Percentiles rank a stretch among this genome's conserved stretches.
phyloP scores from a whole-genome alignment of 768 basidiomycete species.

The Rhodotorula graminis region DNA sequence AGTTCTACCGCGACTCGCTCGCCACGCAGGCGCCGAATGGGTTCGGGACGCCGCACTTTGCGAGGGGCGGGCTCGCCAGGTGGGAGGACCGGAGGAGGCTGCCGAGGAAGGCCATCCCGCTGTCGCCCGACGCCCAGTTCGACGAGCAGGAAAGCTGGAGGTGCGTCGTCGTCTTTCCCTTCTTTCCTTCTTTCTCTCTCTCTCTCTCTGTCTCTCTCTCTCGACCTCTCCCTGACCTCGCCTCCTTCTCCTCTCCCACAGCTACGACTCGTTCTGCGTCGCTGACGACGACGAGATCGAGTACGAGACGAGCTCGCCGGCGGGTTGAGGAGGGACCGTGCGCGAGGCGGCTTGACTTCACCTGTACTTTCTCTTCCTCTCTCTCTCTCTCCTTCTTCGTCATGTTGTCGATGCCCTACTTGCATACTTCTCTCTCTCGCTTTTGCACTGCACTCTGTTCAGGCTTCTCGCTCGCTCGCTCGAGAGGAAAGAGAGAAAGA shows the following conservation, averaged over 20 bases:
- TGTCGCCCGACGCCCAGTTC: slow-evolving; percentile 9
- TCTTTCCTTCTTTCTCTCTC: neutral
- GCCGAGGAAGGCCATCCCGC: neutral
- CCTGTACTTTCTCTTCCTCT: neutral
- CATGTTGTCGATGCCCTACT: neutral
- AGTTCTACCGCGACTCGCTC: slow-evolving; percentile 24
- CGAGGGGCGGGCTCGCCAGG: neutral
- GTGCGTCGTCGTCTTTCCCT: neutral
- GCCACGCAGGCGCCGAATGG: slow-evolving; percentile 15
- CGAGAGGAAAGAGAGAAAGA: neutral
- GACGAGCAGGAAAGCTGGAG: slow-evolving; percentile 18
- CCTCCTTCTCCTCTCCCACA: neutral
- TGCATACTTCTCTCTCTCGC: neutral
- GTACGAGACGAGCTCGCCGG: slow-evolving; percentile 15
- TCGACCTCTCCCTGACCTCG: neutral
- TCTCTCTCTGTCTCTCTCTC: neutral
- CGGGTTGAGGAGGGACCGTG: neutral
- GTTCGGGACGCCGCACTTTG: slow-evolving; percentile 7
- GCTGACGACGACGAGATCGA: slow-evolving; percentile 32
- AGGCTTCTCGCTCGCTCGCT: too few relatives aligned
- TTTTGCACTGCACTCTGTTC: neutral
- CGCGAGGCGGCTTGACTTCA: neutral
- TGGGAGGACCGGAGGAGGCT: neutral
- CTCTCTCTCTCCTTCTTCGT: neutral
- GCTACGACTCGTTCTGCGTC: slow-evolving; percentile 34